A percentile compares a stretch with the other conserved stretches of the same genome.
Evolutionary conservation across 768 basidiomycete species (phyloP).

Genomic region (Coprinopsis sp.): DNA sequence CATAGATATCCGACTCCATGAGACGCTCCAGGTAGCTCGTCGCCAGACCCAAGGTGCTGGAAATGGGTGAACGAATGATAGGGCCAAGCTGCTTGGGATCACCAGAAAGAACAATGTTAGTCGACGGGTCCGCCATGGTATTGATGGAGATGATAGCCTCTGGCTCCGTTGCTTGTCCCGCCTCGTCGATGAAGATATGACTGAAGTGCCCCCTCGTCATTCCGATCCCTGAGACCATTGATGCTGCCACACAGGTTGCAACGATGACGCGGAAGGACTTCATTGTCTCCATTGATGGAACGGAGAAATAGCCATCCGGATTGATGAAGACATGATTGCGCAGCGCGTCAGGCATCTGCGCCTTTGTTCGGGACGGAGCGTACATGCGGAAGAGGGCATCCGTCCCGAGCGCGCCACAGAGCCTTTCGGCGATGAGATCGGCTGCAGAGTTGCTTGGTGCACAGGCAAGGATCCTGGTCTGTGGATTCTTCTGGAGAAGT

Average conservation of each 20-base stretch:
- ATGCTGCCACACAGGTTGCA: conserved; percentile 60
- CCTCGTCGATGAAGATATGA: conserved; percentile 70
- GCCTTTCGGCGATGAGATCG: conserved; percentile 49
- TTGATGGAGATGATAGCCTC: conserved; percentile 62
- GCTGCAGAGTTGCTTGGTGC: conserved; percentile 67
- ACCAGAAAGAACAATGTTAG: conserved; percentile 60
- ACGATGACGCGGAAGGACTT: conserved; percentile 51
- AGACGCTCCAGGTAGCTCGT: conserved; percentile 59
- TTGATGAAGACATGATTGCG: conserved; percentile 30
- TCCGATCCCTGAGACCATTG: conserved; percentile 51
- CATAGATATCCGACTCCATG: conserved; percentile 44
- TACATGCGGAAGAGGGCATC: conserved; percentile 52
- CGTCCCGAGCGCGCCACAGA: conserved; percentile 24
- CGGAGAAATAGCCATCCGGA: conserved; percentile 34
- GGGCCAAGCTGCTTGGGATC: conserved; percentile 73
- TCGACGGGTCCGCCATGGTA: conserved; percentile 47
- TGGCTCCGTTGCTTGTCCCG: conserved; percentile 64
- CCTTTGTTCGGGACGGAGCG: conserved; percentile 44
- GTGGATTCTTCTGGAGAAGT: conserved; percentile 33
- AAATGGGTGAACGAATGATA: conserved; percentile 55
- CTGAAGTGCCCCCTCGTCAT: conserved; percentile 57
- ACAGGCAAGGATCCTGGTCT: conserved; percentile 49
- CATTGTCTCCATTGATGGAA: conserved; percentile 33
- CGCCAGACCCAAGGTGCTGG: conserved; percentile 51
- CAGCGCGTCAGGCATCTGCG: conserved; percentile 42